These are phyloP conservation scores for Cystobasidium tubakii DNA, from an alignment of 768 basidiomycete species.

Conservation along the genomic window DNA sequence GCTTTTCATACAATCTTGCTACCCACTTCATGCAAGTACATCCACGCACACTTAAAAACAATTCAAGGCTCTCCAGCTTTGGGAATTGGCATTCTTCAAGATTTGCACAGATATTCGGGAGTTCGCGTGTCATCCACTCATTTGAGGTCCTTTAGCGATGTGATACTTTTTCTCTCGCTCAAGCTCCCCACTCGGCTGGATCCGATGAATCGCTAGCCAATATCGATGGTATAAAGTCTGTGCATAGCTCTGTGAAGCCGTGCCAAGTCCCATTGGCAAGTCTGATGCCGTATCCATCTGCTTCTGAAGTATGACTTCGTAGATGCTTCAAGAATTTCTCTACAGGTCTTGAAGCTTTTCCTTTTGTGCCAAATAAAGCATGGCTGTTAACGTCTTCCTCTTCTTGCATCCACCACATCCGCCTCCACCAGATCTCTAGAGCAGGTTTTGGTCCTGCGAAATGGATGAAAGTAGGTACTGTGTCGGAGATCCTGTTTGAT, in stretches of 20 bases:
- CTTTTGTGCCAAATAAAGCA: not conserved
- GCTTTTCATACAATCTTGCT: no score
- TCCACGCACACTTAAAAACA: no score
- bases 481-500: not conserved
- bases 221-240: not conserved
- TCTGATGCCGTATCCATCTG: not conserved
- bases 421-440: constrained; percentile 12
- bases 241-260: not conserved
- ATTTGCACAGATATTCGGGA: no score
- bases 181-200: not conserved
- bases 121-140: no score
- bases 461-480: constrained; percentile 21
- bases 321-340: constrained; percentile 16
- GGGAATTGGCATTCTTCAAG: no score
- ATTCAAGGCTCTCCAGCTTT: no score
- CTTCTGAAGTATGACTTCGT: not conserved
- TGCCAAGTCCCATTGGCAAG: constrained; percentile 13
- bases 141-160: no score
- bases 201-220: not conserved
- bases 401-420: constrained; percentile 29
- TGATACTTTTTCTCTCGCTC: not conserved
- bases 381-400: not conserved
- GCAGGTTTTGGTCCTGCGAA: constrained; percentile 18
- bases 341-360: constrained; percentile 8
- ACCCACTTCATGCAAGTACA: no score